Base-by-base conservation (phyloP, 345 rosid genomes). In the Salix brachista region DNA sequence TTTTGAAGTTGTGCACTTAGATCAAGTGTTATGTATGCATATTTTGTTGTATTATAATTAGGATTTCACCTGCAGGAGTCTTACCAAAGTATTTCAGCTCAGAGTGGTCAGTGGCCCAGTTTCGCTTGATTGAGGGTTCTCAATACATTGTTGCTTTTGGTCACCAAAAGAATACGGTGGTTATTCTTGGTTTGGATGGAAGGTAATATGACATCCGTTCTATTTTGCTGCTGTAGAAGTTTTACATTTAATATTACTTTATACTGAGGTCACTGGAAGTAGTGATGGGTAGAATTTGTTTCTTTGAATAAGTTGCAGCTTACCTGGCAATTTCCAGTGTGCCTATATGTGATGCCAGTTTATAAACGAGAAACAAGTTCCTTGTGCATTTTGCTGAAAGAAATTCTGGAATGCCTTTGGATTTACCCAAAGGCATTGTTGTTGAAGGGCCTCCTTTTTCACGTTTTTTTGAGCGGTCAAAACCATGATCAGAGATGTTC, bases 51-150 rank as follows among this genome's bases (percentile, higher is more conserved):
- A 9, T 56, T 11, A 12, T 50, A 65, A 68, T 21, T 54, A 16
- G 17, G 4, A 52, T 13, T 61, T 6, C 56, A 48, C 52, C 65
- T 74, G 75, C 87, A 96, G 99, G 99, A 46, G 99, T 96, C 50
- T 80, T 96, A 76, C 98, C 97, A 1, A 94, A 90, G 88, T 94
- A 94, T 89, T 94, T 94, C 80, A 92, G 97, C 86, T 94, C 98
- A 1, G 95, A 94, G 79, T 94, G 98, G 98, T 94, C 98, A 11
- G 95, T 94, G 79, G 98, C 97, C 67, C 92, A 94, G 85, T 94
- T 91, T 83, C 91, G 89, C 67, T 86, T 94, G 80, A 87, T 86
- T 23, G 98, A 94, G 84, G 98, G 97, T 67, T 92, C 90, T 69
- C 90, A 88, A 14, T 91, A 90, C 84, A 80, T 89, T 74, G 98